Conservation (phyloP, 1,284 basidiomycete species). For the Abortiporus biennis region DNA sequence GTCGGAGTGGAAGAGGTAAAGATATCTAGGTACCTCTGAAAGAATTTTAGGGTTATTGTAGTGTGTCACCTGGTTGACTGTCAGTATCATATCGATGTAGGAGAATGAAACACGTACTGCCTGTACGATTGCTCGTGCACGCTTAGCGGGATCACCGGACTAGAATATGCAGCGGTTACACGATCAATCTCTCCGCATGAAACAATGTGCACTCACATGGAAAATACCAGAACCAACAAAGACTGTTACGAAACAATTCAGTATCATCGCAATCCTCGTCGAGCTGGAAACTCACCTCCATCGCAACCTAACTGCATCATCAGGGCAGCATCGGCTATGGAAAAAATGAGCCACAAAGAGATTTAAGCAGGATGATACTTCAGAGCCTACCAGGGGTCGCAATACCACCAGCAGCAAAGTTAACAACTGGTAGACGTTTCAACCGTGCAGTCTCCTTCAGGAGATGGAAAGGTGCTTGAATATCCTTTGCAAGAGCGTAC, state of each 20-base stretch:
- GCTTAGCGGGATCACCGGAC: conserved; percentile 92
- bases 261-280: conserved; percentile 10
- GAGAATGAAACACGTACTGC: conserved; percentile 47
- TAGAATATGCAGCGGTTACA: conserved; percentile 22
- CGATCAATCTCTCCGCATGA: neutral
- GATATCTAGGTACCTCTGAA: conserved; percentile 49
- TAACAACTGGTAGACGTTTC: conserved; percentile 91
- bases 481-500: conserved; percentile 90
- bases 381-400: conserved; percentile 78
- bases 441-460: conserved; percentile 94
- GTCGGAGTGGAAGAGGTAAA: conserved; percentile 6
- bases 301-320: conserved; percentile 99
- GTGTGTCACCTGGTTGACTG: conserved; percentile 70
- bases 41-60: conserved; percentile 88
- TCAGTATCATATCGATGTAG: conserved; percentile 5
- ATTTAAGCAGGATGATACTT: conserved; percentile 1
- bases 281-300: conserved; percentile 63
- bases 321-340: conserved; percentile 86
- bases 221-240: conserved; percentile 96
- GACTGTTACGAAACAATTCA: conserved; percentile 38
- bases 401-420: conserved; percentile 95
- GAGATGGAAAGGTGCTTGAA: conserved; percentile 94
- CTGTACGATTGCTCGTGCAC: conserved; percentile 96
- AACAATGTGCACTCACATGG: conserved; percentile 53
- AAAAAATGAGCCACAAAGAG: conserved; percentile 4